Conservation (phyloP, 352 stramenopile genomes). For the Pythium brachiatum region DNA sequence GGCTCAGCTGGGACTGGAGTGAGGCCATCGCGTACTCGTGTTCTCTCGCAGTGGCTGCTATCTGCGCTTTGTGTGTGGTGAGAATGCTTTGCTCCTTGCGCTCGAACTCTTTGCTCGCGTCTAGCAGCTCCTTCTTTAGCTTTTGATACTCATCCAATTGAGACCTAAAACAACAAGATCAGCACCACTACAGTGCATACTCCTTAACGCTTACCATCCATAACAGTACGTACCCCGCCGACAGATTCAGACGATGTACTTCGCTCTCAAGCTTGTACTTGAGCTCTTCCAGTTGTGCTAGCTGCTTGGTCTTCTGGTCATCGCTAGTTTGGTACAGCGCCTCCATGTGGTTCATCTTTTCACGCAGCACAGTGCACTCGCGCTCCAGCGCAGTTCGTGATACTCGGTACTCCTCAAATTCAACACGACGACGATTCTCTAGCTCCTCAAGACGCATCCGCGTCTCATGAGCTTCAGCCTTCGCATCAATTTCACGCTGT, state of each 20-base stretch:
- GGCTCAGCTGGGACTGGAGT: conserved; percentile 47
- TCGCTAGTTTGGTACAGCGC: conserved; percentile 37
- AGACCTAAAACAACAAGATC: conserved; percentile 22
- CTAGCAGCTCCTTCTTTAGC: conserved; percentile 51
- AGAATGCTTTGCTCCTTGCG: conserved; percentile 39
- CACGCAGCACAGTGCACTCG: conserved; percentile 44
- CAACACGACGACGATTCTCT: conserved; percentile 52
- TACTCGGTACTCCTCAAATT: conserved; percentile 71
- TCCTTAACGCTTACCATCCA: neutral
- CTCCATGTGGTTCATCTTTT: conserved; percentile 54
- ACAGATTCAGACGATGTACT: conserved; percentile 41
- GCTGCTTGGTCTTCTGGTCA: conserved; percentile 53
- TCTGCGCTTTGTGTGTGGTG: conserved; percentile 34
- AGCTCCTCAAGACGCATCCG: conserved; percentile 71
- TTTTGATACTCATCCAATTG: conserved; percentile 54
- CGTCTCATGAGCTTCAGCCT: conserved; percentile 51
- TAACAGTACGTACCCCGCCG: conserved; percentile 30
- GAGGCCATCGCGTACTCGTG: conserved; percentile 42
- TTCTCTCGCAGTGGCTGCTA: conserved; percentile 27
- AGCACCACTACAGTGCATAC: conserved; percentile 4
- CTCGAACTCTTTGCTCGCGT: conserved; percentile 41
- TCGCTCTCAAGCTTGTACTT: conserved; percentile 63
- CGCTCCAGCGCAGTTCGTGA: conserved; percentile 49
- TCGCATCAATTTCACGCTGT: conserved; percentile 57
- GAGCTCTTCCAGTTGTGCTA: conserved; percentile 55